Conservation (phyloP, 164 flowering plant species). For the Akebia trifoliata region DNA sequence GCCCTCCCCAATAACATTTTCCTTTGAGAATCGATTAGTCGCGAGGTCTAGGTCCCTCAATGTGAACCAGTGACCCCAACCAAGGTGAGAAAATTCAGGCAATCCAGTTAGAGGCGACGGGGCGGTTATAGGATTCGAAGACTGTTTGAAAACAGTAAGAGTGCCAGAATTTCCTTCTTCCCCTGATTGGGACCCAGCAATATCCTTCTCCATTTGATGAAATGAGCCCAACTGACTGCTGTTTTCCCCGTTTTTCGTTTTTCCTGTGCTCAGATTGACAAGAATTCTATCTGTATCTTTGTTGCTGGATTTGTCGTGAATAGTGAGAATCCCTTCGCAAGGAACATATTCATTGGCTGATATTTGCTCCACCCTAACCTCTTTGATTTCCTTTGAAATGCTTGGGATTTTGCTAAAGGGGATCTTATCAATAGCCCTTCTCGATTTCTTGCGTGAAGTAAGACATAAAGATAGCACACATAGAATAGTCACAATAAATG, state of each 20-base stretch:
- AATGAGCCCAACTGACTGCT: constrained; percentile 60
- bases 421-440: constrained; percentile 32
- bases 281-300: constrained; percentile 52
- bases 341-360: constrained; percentile 27
- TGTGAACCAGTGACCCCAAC: constrained; percentile 98
- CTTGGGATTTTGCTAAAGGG: constrained; percentile 44
- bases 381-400: constrained; percentile 70
- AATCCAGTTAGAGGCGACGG: constrained; percentile 73
- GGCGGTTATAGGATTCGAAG: constrained; percentile 39
- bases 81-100: constrained; percentile 86
- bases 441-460: constrained; percentile 55
- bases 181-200: constrained; percentile 37
- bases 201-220: constrained; percentile 47
- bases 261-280: constrained; percentile 27
- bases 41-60: constrained; percentile 77
- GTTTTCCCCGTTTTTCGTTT: constrained; percentile 37
- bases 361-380: constrained; percentile 58
- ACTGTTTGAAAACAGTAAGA: constrained; percentile 24
- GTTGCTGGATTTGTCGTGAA: constrained; percentile 42
- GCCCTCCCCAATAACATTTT: constrained; percentile 83
- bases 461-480: constrained; percentile 47
- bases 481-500: constrained; percentile 48
- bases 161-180: constrained; percentile 41
- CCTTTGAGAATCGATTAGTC: constrained; percentile 68
- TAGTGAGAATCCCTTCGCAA: constrained; percentile 28